Percentiles rank a stretch among this genome's conserved stretches.
phyloP scores from a whole-genome alignment of 2,329 filamentous ascomycete species.

The Pseudocercospora cruenta region DNA sequence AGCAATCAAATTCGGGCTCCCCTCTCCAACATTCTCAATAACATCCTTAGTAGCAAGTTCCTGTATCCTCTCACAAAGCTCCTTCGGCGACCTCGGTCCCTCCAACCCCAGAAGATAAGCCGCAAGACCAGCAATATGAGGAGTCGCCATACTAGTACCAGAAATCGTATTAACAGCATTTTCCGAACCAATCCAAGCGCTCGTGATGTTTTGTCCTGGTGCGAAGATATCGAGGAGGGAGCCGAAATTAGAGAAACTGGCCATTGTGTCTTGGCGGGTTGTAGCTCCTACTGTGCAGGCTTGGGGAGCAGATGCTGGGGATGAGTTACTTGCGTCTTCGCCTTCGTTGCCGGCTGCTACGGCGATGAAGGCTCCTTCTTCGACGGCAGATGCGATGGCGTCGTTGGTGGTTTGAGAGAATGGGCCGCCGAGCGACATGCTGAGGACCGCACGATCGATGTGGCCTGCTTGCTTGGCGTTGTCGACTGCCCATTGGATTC shows the following conservation, averaged over 20 bases:
- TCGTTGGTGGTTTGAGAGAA: slow-evolving; percentile 44
- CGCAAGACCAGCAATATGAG: slow-evolving; percentile 32
- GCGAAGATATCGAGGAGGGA: slow-evolving; percentile 45
- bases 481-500: slow-evolving; percentile 50
- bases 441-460: slow-evolving; percentile 57
- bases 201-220: slow-evolving; percentile 57
- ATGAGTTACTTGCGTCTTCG: slow-evolving; percentile 33
- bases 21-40: slow-evolving; percentile 13
- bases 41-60: slow-evolving; percentile 15
- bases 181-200: slow-evolving; percentile 51
- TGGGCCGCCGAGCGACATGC: slow-evolving; percentile 47
- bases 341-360: slow-evolving; percentile 44
- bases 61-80: slow-evolving; percentile 19
- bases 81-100: slow-evolving; percentile 12
- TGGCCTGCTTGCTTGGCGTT: slow-evolving; percentile 74
- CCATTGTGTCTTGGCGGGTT: slow-evolving; percentile 34
- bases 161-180: slow-evolving; percentile 52
- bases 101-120: slow-evolving; percentile 25
- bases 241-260: slow-evolving; percentile 47
- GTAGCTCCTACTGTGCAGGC: slow-evolving; percentile 44
- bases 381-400: slow-evolving; percentile 42
- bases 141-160: slow-evolving; percentile 50
- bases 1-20: slow-evolving; percentile 21
- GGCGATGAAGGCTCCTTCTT: slow-evolving; percentile 44
- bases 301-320: slow-evolving; percentile 40